Conservation (phyloP, 129 eudicot species). For the Apium graveolens region DNA sequence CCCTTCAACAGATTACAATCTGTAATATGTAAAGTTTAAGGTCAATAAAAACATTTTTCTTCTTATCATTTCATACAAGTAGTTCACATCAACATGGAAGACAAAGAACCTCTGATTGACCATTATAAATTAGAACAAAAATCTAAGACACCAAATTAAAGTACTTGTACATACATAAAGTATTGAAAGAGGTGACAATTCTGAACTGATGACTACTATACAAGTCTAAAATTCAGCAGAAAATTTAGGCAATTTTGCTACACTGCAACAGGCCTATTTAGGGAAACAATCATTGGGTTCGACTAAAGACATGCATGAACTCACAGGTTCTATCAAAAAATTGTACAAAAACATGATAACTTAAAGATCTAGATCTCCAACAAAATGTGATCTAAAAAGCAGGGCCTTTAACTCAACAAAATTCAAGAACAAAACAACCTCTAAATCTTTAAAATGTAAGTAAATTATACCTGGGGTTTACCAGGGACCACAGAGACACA, state of each 20-base stretch:
- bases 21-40: too few species aligned
- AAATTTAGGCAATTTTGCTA: background rate
- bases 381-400: background rate
- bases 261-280: background rate
- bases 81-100: too few species aligned
- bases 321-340: background rate
- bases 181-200: background rate
- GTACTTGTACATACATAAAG: background rate
- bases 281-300: conserved; percentile 10
- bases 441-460: conserved; percentile 3
- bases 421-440: conserved; percentile 4
- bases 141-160: background rate
- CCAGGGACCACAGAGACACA: conserved; percentile 71
- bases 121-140: background rate
- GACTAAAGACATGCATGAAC: conserved; percentile 18
- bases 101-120: background rate
- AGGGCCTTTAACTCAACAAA: background rate
- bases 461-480: conserved; percentile 68
- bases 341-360: background rate
- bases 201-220: background rate
- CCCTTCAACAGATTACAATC: too few species aligned
- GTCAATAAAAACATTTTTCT: too few species aligned
- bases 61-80: background rate
- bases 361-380: conserved; percentile 40
- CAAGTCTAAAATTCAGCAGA: background rate